A percentile compares a stretch with the other conserved stretches of the same genome.
Evolutionary conservation across 257 asterid genomes (phyloP).

Genomic region (Fraxinus pennsylvanica): DNA sequence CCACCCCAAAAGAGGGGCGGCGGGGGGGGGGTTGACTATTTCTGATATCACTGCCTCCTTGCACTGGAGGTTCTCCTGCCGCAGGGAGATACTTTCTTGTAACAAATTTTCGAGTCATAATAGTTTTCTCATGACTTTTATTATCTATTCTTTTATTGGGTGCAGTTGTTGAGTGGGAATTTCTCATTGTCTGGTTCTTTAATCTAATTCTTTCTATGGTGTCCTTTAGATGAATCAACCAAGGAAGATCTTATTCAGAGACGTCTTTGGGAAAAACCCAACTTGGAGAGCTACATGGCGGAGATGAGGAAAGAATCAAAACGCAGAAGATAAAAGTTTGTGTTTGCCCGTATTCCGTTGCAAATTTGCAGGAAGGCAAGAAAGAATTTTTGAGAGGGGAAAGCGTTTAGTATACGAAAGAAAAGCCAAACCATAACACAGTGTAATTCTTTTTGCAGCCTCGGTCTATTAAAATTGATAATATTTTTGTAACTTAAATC

Average conservation of each 20-base stretch:
- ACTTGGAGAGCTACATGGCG: conserved; percentile 69
- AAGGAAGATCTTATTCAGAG: conserved; percentile 74
- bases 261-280: conserved; percentile 83
- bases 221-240: conserved; percentile 56
- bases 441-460: conserved; percentile 22
- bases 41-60: not conserved
- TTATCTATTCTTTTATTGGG: not conserved
- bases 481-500: no score
- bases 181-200: not conserved
- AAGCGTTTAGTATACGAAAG: conserved; percentile 22
- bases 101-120: not conserved
- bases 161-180: not conserved
- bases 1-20: not conserved
- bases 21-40: not conserved
- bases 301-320: conserved; percentile 92
- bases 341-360: not conserved
- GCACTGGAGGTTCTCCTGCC: not conserved
- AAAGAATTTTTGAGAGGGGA: conserved; percentile 32
- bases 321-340: conserved; percentile 63
- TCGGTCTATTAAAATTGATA: conserved; percentile 14
- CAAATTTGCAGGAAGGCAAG: conserved; percentile 13
- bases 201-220: conserved; percentile 29
- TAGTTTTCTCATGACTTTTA: not conserved
- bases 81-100: not conserved
- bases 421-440: conserved; percentile 11